Evolutionary conservation across 371 early-diverging fungal species (phyloP), one percentile per base, ranked within the genome.

Genomic region (Actinomortierella ambigua): DNA sequence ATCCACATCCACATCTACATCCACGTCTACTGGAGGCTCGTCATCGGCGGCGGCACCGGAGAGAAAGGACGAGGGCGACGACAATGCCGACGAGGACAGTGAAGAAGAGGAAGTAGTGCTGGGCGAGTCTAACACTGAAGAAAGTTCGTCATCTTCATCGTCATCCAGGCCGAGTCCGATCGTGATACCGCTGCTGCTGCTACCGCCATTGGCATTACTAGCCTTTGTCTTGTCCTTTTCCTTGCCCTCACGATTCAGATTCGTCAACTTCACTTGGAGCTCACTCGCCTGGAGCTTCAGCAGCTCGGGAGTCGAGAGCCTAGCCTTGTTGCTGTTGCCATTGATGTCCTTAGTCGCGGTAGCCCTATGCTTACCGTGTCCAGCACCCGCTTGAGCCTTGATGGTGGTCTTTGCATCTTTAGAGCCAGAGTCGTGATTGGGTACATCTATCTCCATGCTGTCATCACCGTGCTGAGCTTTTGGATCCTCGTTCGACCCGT

Each of bases 51-150:
- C 13, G 52, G 55, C 24, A 34, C 22, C 4, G 41, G 43, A 1
- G 70, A 65, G 18, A 57, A 42, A 51, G 11, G 66, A 71, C 17
- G 66, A 65, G 3, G 71, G 71, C 17, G 71, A 71, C 0, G 71
- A 70, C 0, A 58, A 53, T 8, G 34, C 34, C 11, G 34, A 34
- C 6, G 63, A 65, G 17, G 71, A 71, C 2, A 71, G 53, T 1
- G 71, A 65, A 0, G 65, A 64, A 1, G 65, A 60, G 3, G 71
- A 71, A 26, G 61, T 34, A 4, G 34, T 34, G 11, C 34, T 14
- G 1, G 71, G 71, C 0, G 71, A 71, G 4, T 50, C 65, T 5
- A 65, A 56, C 2, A 62, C 56, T 1, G 71, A 71, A 0, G 71
- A 71, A 27, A 71, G 55, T 2, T 71, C 71, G 8, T 61, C 71